Conservation (phyloP, 352 stramenopile species). For the Phytophthora pini region DNA sequence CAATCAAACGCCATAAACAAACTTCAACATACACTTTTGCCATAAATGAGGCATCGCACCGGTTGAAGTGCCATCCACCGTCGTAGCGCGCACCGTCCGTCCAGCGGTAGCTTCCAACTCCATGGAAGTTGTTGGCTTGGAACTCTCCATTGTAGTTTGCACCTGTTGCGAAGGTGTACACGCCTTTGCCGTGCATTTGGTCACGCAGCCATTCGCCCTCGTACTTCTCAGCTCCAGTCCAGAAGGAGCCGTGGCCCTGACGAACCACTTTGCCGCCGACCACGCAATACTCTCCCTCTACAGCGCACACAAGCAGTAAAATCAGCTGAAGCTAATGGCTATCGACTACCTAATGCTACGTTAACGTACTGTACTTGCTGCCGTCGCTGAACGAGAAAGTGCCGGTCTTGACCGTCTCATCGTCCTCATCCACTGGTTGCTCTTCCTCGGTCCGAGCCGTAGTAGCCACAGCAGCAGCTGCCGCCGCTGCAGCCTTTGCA, state of each 20-base stretch:
- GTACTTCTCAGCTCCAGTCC: conserved; percentile 70
- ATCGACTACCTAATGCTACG: conserved; percentile 8
- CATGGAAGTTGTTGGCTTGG: conserved; percentile 65
- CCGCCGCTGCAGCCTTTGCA: conserved; percentile 22
- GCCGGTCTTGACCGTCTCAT: conserved; percentile 45
- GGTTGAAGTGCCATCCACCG: conserved; percentile 62
- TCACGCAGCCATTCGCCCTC: conserved; percentile 68
- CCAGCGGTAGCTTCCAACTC: conserved; percentile 70
- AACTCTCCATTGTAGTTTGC: conserved; percentile 83
- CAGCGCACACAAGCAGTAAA: conserved; percentile 1
- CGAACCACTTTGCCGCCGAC: conserved; percentile 49
- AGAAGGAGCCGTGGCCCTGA: conserved; percentile 56
- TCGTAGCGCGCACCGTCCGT: conserved; percentile 69
- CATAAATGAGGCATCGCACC: conserved; percentile 33
- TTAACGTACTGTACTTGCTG: conserved; percentile 56
- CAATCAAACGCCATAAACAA: conserved; percentile 19
- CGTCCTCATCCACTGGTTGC: conserved; percentile 41
- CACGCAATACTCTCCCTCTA: conserved; percentile 60
- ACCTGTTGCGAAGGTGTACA: conserved; percentile 73
- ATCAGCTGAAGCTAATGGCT: conserved; percentile 5
- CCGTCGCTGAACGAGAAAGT: conserved; percentile 77
- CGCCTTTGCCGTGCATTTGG: conserved; percentile 70
- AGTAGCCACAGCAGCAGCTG: conserved; percentile 6
- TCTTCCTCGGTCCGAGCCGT: conserved; percentile 36
- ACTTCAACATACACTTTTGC: conserved; percentile 7